These are phyloP conservation scores for Acer campestre DNA, from an alignment of 345 rosid genomes.

Conservation along the genomic window DNA sequence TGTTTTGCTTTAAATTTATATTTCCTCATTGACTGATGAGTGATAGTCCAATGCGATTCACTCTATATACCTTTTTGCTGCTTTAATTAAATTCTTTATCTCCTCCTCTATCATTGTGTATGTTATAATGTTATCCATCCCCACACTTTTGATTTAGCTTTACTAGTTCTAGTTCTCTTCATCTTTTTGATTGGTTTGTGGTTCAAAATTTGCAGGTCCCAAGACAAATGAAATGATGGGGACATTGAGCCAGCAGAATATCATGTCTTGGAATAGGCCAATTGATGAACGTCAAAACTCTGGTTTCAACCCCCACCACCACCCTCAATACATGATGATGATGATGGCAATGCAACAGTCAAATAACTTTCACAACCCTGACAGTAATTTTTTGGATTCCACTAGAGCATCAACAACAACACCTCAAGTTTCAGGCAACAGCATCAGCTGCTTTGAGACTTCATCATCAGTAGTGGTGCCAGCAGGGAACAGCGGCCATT, in stretches of 20 bases:
- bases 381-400: constrained; percentile 30
- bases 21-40: constrained; percentile 16
- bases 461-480: constrained; percentile 28
- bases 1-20: not conserved
- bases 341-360: constrained; percentile 44
- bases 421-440: constrained; percentile 27
- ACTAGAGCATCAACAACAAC: constrained; percentile 12
- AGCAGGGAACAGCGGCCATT: constrained; percentile 21
- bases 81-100: constrained; percentile 20
- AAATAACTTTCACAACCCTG: constrained; percentile 25
- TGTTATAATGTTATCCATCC: not conserved
- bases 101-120: not conserved
- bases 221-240: constrained; percentile 45
- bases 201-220: constrained; percentile 37
- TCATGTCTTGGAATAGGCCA: constrained; percentile 42
- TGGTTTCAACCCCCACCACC: constrained; percentile 22
- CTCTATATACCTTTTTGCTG: constrained; percentile 11
- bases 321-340: constrained; percentile 18
- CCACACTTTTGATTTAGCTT: not conserved
- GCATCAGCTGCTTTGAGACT: constrained; percentile 12
- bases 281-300: constrained; percentile 31
- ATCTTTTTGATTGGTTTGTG: constrained; percentile 13
- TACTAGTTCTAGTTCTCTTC: constrained; percentile 4
- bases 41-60: constrained; percentile 4
- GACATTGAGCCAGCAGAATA: constrained; percentile 31